Conservation (phyloP, 75 land plant species). For the Cupressus sempervirens region DNA sequence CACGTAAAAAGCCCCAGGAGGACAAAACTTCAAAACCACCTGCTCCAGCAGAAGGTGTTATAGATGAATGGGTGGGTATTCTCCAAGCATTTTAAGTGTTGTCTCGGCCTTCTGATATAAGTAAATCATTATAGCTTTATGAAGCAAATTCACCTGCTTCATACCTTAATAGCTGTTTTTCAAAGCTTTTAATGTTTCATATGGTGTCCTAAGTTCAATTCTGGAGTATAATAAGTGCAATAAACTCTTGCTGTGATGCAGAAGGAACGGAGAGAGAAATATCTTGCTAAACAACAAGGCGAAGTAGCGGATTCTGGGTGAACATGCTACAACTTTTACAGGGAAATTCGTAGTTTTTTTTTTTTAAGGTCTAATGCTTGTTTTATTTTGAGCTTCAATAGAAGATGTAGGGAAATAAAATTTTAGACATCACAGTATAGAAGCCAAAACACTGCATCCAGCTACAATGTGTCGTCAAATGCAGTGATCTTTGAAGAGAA, state of each 20-base stretch:
- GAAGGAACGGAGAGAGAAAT: constrained; percentile 75
- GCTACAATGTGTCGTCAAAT: not conserved
- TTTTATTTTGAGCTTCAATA: constrained; percentile 4
- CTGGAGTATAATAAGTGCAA: not conserved
- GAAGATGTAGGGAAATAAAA: not conserved
- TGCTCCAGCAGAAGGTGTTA: constrained; percentile 62
- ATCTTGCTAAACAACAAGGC: constrained; percentile 57
- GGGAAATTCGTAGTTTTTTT: not conserved
- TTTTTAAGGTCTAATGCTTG: not conserved
- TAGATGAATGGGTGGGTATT: constrained; percentile 91
- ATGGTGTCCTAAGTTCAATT: not conserved
- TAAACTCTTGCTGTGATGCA: constrained; percentile 18
- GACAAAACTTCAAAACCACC: constrained; percentile 26
- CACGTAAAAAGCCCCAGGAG: constrained; percentile 82
- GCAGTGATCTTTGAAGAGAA: constrained; percentile 2
- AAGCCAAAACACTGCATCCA: not conserved
- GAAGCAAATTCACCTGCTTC: not conserved
- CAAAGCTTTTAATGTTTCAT: not conserved
- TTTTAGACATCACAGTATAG: not conserved
- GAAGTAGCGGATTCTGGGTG: constrained; percentile 58
- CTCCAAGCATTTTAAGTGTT: not conserved
- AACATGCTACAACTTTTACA: not conserved
- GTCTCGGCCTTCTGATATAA: not conserved
- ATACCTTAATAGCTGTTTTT: not conserved
- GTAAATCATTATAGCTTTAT: not conserved